These are phyloP conservation scores for Cucurbita pepo DNA, from an alignment of 306 rosid species.

Conservation along the genomic window DNA sequence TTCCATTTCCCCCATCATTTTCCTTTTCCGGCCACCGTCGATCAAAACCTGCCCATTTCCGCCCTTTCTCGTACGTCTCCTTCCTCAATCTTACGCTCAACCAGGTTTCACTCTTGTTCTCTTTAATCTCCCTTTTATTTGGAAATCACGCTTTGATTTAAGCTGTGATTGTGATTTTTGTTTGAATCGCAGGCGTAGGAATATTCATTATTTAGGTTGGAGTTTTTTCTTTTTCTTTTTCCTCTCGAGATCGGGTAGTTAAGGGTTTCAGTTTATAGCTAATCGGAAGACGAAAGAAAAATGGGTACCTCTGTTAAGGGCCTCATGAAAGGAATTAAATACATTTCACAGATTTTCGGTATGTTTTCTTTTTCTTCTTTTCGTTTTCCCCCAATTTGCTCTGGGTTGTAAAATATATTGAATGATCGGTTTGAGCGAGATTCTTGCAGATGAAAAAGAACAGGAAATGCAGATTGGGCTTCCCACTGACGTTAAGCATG, in stretches of 20 bases:
- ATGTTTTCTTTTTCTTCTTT: background rate
- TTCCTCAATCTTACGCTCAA: too few species aligned
- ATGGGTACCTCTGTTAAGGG: conserved; percentile 56
- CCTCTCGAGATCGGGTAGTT: too few species aligned
- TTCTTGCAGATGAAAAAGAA: conserved; percentile 61
- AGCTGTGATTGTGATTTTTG: too few species aligned
- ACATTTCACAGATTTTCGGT: conserved; percentile 87
- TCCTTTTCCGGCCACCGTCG: conserved; percentile 10
- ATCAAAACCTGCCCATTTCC: conserved; percentile 16
- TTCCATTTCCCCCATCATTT: background rate
- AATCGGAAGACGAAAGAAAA: background rate
- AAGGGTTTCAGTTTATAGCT: background rate
- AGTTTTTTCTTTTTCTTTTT: too few species aligned
- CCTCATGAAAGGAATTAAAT: conserved; percentile 64
- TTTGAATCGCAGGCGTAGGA: too few species aligned
- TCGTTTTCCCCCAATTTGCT: background rate
- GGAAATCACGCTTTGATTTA: too few species aligned
- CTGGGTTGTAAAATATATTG: background rate
- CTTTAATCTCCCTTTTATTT: too few species aligned
- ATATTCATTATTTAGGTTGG: too few species aligned
- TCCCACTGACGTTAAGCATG: conserved; percentile 80
- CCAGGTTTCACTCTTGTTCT: too few species aligned
- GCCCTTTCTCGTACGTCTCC: background rate
- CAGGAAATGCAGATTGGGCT: conserved; percentile 71
- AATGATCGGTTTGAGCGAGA: background rate